Evolutionary conservation across 306 rosid genomes (phyloP).

Genomic region (Arachis hypogaea): DNA sequence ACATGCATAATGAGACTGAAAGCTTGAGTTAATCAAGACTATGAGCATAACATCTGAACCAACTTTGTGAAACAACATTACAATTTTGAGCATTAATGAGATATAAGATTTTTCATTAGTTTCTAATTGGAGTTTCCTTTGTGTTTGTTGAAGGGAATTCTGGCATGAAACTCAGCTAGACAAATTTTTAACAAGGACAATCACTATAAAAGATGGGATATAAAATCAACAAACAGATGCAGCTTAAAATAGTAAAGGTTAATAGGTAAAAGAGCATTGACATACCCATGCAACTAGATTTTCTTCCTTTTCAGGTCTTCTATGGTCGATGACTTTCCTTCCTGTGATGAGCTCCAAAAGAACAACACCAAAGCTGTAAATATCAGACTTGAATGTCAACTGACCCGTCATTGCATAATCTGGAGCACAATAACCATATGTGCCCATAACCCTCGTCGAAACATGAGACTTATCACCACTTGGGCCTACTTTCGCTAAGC

Average conservation of each 20-base stretch:
- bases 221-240: not conserved
- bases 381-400: slow-evolving; percentile 89
- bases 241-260: too few species aligned
- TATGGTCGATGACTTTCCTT: slow-evolving; percentile 77
- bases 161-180: not conserved
- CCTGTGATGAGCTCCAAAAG: slow-evolving; percentile 95
- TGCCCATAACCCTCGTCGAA: slow-evolving; percentile 97
- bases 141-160: not conserved
- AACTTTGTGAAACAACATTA: not conserved
- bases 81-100: not conserved
- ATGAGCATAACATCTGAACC: not conserved
- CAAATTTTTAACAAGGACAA: not conserved
- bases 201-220: slow-evolving; percentile 16
- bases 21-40: not conserved
- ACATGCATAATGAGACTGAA: not conserved
- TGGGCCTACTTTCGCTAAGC: slow-evolving; percentile 95
- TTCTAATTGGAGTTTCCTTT: not conserved
- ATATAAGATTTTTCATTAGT: not conserved
- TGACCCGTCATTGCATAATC: slow-evolving; percentile 99
- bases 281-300: slow-evolving; percentile 95
- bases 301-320: slow-evolving; percentile 60
- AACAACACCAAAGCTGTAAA: slow-evolving; percentile 98
- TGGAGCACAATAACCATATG: slow-evolving; percentile 97
- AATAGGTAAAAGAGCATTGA: slow-evolving; percentile 12
- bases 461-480: slow-evolving; percentile 93